phyloP scores from a whole-genome alignment of 1,284 basidiomycete species.

The Amylostereum areolatum region DNA sequence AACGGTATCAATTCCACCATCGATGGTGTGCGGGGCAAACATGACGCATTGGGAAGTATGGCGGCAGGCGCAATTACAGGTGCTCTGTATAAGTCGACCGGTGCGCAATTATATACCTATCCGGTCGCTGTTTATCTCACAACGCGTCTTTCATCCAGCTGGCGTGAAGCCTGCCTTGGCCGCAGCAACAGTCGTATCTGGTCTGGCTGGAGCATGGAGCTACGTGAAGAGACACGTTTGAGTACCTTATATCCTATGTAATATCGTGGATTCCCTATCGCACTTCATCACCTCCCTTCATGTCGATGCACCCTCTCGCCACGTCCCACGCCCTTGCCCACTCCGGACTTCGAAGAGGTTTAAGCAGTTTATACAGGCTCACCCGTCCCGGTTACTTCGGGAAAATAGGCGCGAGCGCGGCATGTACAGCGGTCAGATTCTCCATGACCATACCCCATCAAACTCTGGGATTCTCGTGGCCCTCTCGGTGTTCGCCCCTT shows the following conservation, averaged over 20 bases:
- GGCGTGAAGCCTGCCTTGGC: conserved; percentile 86
- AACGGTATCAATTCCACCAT: conserved; percentile 95
- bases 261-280: conserved; percentile 15
- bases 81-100: conserved; percentile 89
- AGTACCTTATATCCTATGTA: conserved; percentile 24
- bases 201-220: conserved; percentile 87
- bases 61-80: conserved; percentile 90
- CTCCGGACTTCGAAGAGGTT: neutral
- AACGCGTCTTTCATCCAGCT: conserved; percentile 48
- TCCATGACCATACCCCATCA: conserved; percentile 4
- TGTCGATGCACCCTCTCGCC: neutral
- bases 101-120: conserved; percentile 42
- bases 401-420: conserved; percentile 1
- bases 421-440: neutral
- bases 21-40: conserved; percentile 84
- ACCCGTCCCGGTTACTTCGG: conserved; percentile 9
- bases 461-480: conserved; percentile 9
- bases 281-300: conserved; percentile 4
- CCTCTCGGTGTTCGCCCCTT: conserved; percentile 5
- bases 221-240: conserved; percentile 80
- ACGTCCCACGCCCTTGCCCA: too few species aligned
- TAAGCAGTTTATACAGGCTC: conserved; percentile 7
- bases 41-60: conserved; percentile 90
- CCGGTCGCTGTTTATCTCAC: conserved; percentile 26
- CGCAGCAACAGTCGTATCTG: conserved; percentile 86